A percentile compares a stretch with the other conserved stretches of the same genome.
Evolutionary conservation across 1,284 basidiomycete species (phyloP).

Genomic region (Vanrija humicola): DNA sequence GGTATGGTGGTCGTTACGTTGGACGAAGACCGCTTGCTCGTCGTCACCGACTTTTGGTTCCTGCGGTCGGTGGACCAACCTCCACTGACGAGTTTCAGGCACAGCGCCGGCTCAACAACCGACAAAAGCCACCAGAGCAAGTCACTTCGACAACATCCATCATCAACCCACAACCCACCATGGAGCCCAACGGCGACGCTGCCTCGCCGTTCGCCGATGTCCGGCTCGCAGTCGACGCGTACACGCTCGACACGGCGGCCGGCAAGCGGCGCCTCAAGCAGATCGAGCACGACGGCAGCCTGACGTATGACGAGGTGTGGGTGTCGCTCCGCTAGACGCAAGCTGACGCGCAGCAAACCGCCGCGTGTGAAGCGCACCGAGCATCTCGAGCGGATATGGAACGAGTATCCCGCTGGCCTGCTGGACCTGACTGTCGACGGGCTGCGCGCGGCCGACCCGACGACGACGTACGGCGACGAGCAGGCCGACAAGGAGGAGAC

Average conservation of each 20-base stretch:
- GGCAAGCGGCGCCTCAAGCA: constrained; percentile 22
- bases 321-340: background rate
- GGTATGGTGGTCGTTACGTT: background rate
- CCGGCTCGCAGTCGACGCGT: constrained; percentile 26
- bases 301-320: constrained; percentile 31
- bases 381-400: constrained; percentile 38
- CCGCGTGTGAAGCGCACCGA: constrained; percentile 31
- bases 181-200: constrained; percentile 14
- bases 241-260: constrained; percentile 26
- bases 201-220: constrained; percentile 15
- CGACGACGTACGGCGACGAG: constrained; percentile 7
- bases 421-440: constrained; percentile 34
- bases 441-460: constrained; percentile 15
- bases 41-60: background rate
- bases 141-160: background rate
- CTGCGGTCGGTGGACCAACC: background rate
- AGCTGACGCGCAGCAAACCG: constrained; percentile 4
- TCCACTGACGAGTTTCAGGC: background rate
- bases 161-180: background rate
- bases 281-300: constrained; percentile 29
- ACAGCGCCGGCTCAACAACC: background rate
- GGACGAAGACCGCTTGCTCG: too few relatives aligned
- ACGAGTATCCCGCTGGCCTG: constrained; percentile 39
- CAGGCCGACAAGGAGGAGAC: constrained; percentile 4
- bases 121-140: background rate